phyloP scores from a whole-genome alignment of 176 grass and related monocot genomes.

The Avena atlantica region DNA sequence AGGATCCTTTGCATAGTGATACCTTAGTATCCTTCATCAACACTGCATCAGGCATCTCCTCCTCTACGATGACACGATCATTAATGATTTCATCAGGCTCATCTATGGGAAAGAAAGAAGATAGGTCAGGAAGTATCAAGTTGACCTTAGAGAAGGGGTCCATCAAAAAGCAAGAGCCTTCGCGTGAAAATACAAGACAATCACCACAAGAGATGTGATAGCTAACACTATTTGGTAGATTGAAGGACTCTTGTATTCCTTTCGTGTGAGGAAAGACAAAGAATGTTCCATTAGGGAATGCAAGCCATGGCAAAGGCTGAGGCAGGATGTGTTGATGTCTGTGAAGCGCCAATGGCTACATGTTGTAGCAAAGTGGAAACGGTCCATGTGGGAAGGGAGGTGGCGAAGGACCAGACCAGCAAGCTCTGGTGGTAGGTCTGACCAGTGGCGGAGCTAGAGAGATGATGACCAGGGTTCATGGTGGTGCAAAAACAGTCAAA shows the following conservation, averaged over 20 bases:
- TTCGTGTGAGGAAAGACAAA: neutral
- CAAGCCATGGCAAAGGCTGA: neutral
- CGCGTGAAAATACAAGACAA: neutral
- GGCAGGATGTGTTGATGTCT: neutral
- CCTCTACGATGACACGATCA: neutral
- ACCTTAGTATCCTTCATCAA: neutral
- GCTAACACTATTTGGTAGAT: neutral
- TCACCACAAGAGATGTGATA: neutral
- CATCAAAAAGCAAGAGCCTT: neutral
- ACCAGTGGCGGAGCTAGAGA: too few relatives aligned
- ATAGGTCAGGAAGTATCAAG: neutral
- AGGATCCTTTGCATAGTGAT: neutral
- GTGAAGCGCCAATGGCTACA: neutral
- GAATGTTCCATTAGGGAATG: neutral
- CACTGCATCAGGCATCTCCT: neutral
- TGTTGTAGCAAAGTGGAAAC: neutral
- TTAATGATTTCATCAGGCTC: constrained; percentile 2
- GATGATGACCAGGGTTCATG: too few relatives aligned
- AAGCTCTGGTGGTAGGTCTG: neutral
- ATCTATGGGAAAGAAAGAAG: neutral
- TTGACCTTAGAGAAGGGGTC: neutral
- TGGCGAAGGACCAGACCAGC: neutral
- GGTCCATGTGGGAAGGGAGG: neutral
- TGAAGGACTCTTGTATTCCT: neutral
- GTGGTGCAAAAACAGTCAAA: too few relatives aligned